Evolutionary conservation across 1,139 yeast species (phyloP).

Genomic region (Candida neerlandica): DNA sequence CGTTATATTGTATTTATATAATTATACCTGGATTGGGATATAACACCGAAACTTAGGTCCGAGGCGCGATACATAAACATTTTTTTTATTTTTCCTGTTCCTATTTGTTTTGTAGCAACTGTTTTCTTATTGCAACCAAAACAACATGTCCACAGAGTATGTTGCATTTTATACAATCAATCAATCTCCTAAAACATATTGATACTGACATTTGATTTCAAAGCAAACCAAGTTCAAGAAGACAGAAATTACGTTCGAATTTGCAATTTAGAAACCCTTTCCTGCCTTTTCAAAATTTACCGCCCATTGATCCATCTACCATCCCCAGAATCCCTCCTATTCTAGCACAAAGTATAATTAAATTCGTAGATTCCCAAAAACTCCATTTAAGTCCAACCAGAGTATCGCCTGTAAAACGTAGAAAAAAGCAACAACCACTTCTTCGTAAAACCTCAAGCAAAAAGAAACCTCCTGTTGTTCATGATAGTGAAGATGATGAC

Average conservation of each 20-base stretch:
- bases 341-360: background rate
- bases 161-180: background rate
- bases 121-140: background rate
- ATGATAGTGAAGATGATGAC: background rate
- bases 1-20: no score
- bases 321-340: background rate
- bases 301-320: background rate
- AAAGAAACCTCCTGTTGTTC: background rate
- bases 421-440: background rate
- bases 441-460: background rate
- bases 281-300: background rate
- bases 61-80: no score
- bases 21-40: no score
- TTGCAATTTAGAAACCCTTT: slow-evolving; percentile 5
- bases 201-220: background rate
- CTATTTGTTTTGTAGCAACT: no score
- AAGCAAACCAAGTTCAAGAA: slow-evolving; percentile 11
- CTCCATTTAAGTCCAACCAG: background rate
- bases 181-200: no score
- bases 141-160: slow-evolving; percentile 1
- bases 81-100: no score
- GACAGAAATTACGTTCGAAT: slow-evolving; percentile 8
- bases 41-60: no score
- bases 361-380: background rate
- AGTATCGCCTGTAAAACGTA: background rate